Evolutionary conservation across 257 asterid species (phyloP), one percentile per base, ranked within the genome.

Genomic region (Solanum ahanhuiri): DNA sequence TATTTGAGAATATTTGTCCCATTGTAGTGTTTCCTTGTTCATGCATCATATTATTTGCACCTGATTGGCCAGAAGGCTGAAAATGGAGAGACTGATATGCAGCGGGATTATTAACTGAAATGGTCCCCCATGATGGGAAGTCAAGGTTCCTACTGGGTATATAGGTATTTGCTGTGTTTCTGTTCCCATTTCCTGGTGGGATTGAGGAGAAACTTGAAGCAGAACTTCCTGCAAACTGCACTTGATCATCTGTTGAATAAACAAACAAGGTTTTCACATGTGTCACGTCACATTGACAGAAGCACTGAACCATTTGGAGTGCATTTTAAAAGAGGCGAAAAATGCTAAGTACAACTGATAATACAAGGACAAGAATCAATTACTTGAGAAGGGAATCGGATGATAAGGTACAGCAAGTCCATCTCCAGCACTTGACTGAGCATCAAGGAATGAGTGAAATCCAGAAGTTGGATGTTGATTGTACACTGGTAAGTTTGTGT

Each of bases 401-500:
- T 71, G 86, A 73, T 86, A 85, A 67, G 93, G 89, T 67, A 84
- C 85, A 71, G 90, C 57, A 64, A 33, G 66, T 75, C 90, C 86
- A 83, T 87, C 90, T 83, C 87, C 90, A 83, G 60, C 76, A 64
- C 91, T 87, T 22, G 86, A 87, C 66, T 87, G 92, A 34, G 87
- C 67, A 81, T 86, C 90, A 39, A 87, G 83, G 85, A 85, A 89
- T 33, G 93, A 85, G 87, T 85, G 91, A 69, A 90, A 87, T 82
- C 95, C 94, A 72, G 97, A 93, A 88, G 90, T 90, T 85, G 95
- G 87, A 87, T 93, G 96, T 86, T 90, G 92, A 87, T 86, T 90
- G 91, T 93, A 94, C 83, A 89, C 99, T 96, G 97, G 92, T 92
- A 25, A 86, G 77, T 87, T 51, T 81, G 84, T 17, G 67, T 18